Evolutionary conservation across 768 basidiomycete species (phyloP), one percentile per base, ranked within the genome.

Genomic region (Amanita rimosa): DNA sequence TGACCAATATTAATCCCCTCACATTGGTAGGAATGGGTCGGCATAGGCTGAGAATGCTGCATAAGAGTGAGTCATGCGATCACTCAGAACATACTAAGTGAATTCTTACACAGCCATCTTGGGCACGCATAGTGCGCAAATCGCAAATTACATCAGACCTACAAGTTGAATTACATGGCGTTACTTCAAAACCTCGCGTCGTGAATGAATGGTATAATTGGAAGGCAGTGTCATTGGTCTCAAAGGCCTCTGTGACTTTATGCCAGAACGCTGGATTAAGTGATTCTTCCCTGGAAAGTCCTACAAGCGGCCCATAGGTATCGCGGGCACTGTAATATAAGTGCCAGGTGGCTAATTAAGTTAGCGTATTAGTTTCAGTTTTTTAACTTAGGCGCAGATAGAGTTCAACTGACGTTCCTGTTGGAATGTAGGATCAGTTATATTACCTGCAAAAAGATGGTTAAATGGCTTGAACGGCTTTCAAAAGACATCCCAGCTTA

Each of bases 201-300:
- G 67, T 61, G 54, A 70, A 71, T 19, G 61, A 62, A 54, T 71
- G 73, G 62, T 70, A 80, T 29, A 70, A 57, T 36, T 71, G 58
- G 53, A 73, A 75, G 3, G 69, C 66, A 11, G 61, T 60, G 34
- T 74, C 69, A 54, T 79, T 73, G 16, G 59, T 50, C 36, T 62
- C 70, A 51, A 80, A 75, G 0, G 64, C 70, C 48, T 78, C 77
- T 0, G 79, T 81, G 6, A 81, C 66, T 38, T 63, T 62, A 57
- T 82, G 80, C 80, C 79, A 82, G 63, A 82, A 81, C 7, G 70
- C 60, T 2, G 78, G 67, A 21, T 62, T 66, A 10, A 82, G 65
- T 1, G 78, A 57, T 42, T 67, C 60, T 1, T 50, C 62, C 0
- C 67, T 54, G 9, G 59, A 57, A 49, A 72, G 62, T 24, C 65